These are phyloP conservation scores for Suillus americanus DNA, from an alignment of 768 basidiomycete species.

Conservation along the genomic window DNA sequence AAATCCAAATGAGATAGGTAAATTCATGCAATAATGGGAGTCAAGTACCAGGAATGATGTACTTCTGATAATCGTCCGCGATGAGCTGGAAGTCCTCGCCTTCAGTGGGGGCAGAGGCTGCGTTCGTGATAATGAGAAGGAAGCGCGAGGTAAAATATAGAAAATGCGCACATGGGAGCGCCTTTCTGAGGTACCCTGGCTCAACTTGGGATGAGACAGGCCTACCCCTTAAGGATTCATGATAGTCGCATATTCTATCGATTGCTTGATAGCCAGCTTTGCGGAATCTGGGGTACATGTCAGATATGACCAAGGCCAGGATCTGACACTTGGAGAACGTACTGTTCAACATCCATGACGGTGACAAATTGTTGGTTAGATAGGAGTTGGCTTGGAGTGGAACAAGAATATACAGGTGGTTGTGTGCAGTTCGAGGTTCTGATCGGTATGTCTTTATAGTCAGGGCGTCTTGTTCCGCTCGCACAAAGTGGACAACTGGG, in stretches of 20 bases:
- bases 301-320: not conserved
- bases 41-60: conserved; percentile 75
- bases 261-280: conserved; percentile 86
- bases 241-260: conserved; percentile 90
- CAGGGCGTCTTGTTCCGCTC: not conserved
- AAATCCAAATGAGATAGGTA: not conserved
- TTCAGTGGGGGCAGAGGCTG: conserved; percentile 56
- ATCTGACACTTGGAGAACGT: conserved; percentile 10
- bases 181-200: conserved; percentile 79
- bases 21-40: not conserved
- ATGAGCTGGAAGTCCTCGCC: conserved; percentile 80
- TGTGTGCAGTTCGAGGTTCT: not conserved
- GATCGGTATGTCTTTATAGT: not conserved
- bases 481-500: not conserved
- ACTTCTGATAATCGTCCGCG: conserved; percentile 73
- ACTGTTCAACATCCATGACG: conserved; percentile 52
- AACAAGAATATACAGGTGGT: not conserved
- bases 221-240: conserved; percentile 57
- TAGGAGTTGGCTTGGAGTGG: not conserved
- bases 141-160: not conserved
- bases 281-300: conserved; percentile 60
- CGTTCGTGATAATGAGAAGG: not conserved
- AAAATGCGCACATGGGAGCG: conserved; percentile 55
- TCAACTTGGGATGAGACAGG: conserved; percentile 75
- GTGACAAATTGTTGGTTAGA: not conserved